phyloP scores from a whole-genome alignment of 208 protist species.

The Leishmania amazonensis region DNA sequence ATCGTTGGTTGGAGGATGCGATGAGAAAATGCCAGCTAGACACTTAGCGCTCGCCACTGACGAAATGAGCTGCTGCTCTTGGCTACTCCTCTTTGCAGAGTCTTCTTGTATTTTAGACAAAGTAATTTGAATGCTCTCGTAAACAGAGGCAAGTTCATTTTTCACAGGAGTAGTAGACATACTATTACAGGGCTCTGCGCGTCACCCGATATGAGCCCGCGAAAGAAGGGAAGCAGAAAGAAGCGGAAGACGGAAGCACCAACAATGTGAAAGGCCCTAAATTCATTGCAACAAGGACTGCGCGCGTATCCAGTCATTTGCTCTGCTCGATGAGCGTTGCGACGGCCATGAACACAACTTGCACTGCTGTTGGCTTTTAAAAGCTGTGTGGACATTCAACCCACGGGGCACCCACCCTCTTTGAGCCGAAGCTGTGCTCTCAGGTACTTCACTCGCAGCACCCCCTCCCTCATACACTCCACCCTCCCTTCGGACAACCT shows the following conservation, averaged over 20 bases:
- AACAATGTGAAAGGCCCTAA: background rate
- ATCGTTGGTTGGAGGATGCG: background rate
- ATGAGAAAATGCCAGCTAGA: background rate
- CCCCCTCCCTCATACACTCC: background rate
- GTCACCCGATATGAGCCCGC: background rate
- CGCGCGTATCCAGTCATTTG: background rate
- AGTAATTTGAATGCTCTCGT: background rate
- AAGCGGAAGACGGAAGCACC: background rate
- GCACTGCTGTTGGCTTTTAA: background rate
- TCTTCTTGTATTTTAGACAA: constrained; percentile 1
- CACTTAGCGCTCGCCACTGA: background rate
- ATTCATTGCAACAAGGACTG: background rate
- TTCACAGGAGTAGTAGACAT: background rate
- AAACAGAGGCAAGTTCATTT: background rate
- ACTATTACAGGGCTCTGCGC: background rate
- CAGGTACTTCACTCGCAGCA: background rate
- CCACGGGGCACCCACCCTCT: background rate
- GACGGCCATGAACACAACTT: background rate
- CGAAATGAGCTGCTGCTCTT: constrained; percentile 1
- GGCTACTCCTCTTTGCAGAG: background rate
- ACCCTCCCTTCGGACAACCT: background rate
- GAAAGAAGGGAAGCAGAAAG: background rate
- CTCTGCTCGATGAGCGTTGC: background rate
- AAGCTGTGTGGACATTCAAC: background rate
- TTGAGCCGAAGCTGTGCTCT: background rate